Evolutionary conservation across 2,329 filamentous ascomycete genomes (phyloP).

Genomic region (Colletotrichum tanaceti): DNA sequence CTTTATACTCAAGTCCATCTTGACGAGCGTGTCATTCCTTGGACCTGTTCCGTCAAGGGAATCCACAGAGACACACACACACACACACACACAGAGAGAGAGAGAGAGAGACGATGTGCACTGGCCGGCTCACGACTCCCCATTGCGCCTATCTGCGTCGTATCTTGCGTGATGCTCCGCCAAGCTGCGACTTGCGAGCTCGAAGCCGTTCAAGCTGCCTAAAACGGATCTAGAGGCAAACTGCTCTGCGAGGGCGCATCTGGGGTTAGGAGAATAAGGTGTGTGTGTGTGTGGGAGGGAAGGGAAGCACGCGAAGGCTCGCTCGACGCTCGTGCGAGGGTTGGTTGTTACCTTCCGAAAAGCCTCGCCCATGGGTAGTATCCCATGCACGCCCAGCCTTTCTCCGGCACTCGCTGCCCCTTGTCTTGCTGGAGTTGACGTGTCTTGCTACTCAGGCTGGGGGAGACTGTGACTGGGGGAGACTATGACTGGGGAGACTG

Average conservation of each 20-base stretch:
- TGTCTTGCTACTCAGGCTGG: slow-evolving; percentile 8
- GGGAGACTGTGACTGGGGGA: neutral
- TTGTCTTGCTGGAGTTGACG: neutral
- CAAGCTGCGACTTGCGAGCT: slow-evolving; percentile 26
- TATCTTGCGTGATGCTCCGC: slow-evolving; percentile 38
- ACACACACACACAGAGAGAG: too few relatives aligned
- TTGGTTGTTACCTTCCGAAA: slow-evolving; percentile 2
- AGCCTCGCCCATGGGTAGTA: slow-evolving; percentile 2
- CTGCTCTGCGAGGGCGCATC: neutral
- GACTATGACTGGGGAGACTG: too few relatives aligned
- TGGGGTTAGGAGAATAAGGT: too few relatives aligned
- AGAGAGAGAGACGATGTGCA: too few relatives aligned
- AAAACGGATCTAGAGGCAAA: slow-evolving; percentile 25
- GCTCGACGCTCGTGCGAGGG: neutral
- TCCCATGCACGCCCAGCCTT: neutral
- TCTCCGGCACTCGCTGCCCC: neutral
- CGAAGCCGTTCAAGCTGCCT: slow-evolving; percentile 36
- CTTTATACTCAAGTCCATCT: slow-evolving; percentile 33
- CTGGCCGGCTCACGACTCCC: too few relatives aligned
- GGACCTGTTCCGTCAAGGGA: too few relatives aligned
- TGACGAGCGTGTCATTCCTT: neutral
- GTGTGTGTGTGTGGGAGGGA: too few relatives aligned
- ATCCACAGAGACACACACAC: too few relatives aligned
- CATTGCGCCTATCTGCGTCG: slow-evolving; percentile 28
- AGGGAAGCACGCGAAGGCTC: slow-evolving; percentile 19